Conservation (phyloP, 2,329 filamentous ascomycete genomes). For the Calonectria hawksworthii region DNA sequence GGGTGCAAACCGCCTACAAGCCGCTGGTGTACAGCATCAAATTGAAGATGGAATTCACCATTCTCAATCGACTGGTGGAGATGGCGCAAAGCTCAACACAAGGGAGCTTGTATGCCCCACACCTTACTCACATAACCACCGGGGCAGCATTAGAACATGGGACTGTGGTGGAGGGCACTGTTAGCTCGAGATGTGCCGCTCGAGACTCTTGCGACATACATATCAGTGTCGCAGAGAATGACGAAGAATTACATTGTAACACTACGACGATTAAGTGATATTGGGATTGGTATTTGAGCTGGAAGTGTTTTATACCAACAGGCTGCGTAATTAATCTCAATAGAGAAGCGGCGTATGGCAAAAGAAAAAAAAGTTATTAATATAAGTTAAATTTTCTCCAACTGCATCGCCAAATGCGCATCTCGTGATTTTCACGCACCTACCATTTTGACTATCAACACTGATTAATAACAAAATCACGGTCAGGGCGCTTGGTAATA, state of each 20-base stretch:
- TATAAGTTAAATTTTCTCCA: not conserved
- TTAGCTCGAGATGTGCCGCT: not conserved
- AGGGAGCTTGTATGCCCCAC: not conserved
- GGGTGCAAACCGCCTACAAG: slow-evolving; percentile 41
- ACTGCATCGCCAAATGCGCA: not conserved
- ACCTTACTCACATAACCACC: not conserved
- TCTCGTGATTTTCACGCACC: not conserved
- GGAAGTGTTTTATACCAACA: not conserved
- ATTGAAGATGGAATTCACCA: slow-evolving; percentile 54
- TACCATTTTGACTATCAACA: not conserved
- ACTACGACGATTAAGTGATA: not conserved
- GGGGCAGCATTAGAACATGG: not conserved
- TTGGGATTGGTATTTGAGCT: not conserved
- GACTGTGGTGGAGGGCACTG: not conserved
- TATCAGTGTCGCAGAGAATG: not conserved
- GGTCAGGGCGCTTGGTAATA: not conserved
- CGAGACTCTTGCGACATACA: not conserved
- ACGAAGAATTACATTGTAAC: not conserved
- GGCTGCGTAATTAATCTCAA: not conserved
- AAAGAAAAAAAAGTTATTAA: not conserved
- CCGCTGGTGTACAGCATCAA: slow-evolving; percentile 51
- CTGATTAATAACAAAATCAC: not conserved
- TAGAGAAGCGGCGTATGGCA: not conserved
- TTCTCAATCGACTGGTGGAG: slow-evolving; percentile 51
- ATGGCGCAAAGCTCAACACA: slow-evolving; percentile 24